Base-by-base conservation (phyloP, 306 rosid genomes). In the Corylus heterophylla region DNA sequence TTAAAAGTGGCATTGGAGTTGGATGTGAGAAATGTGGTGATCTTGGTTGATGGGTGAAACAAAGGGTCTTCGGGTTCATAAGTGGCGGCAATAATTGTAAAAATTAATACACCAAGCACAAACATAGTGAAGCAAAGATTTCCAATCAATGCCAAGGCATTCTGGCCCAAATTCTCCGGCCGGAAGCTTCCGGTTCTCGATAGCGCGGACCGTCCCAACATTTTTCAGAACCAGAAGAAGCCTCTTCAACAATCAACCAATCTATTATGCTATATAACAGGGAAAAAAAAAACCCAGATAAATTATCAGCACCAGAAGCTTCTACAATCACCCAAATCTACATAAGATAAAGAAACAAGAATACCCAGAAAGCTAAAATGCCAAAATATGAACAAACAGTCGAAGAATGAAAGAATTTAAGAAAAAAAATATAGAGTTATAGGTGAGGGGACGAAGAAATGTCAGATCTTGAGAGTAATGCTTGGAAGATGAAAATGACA, bases 31-130 rank as follows among this genome's bases (percentile, higher is more conserved):
- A 93, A 91, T 42, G 92, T 88, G 63, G 94, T 86, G 78, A 96
- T 93, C 92, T 89, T 91, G 52, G 97, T 93, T 42, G 99, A 89
- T 72, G 99, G 99, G 80, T 90, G 94, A 82, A 96, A 96, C 86
- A 96, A 80, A 63, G 98, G 99, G 63, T 96, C 99, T 83, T 96
- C 99, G 29, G 99, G 99, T 67, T 96, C 93, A 78, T 96, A 96
- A 14, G 97, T 96, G 64, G 98, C 99, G 54, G 99, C 99, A 52
- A 96, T 91, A 56, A 96, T 87, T 22, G 99, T 96, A 42, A 96
- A 96, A 75, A 96, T 85, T 52, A 96, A 74, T 42, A 96, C 98
- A 49, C 97, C 98, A 67, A 93, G 35, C 75, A 96, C 98, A 84
- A 96, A 96, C 42, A 93, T 70, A 3, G 98, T 87, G 81, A 96